These are phyloP conservation scores for Quercus lobata DNA, from an alignment of 331 rosid genomes.

Conservation along the genomic window DNA sequence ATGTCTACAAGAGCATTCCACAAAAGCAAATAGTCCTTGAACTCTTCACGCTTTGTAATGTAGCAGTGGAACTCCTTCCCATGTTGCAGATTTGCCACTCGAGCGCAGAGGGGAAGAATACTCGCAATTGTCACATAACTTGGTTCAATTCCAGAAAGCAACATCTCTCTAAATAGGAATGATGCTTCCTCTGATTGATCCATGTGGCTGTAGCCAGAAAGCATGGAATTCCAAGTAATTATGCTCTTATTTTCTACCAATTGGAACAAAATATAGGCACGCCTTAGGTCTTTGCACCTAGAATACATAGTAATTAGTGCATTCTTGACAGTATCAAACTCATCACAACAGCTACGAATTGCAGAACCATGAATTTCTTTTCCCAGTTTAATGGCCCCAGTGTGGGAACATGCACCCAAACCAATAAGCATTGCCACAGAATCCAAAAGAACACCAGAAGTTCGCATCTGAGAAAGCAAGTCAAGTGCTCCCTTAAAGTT, in stretches of 20 bases:
- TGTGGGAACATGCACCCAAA: conserved; percentile 73
- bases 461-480: conserved; percentile 73
- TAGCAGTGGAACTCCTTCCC: conserved; percentile 93
- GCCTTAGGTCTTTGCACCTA: conserved; percentile 66
- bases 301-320: conserved; percentile 90
- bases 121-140: conserved; percentile 80
- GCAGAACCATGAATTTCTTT: conserved; percentile 80
- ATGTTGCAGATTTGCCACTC: conserved; percentile 77
- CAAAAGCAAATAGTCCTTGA: conserved; percentile 43
- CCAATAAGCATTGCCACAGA: conserved; percentile 61
- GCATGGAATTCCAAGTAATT: conserved; percentile 82
- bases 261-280: conserved; percentile 56
- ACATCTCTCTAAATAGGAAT: conserved; percentile 66
- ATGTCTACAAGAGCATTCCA: conserved; percentile 88
- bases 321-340: conserved; percentile 49
- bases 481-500: conserved; percentile 49
- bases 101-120: conserved; percentile 83
- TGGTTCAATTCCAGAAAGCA: conserved; percentile 57
- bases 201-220: conserved; percentile 65
- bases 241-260: conserved; percentile 43
- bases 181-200: conserved; percentile 73
- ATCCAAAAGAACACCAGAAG: conserved; percentile 46
- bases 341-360: conserved; percentile 39
- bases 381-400: conserved; percentile 66
- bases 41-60: conserved; percentile 52